Percentiles rank a stretch among this genome's conserved stretches.
phyloP scores from a whole-genome alignment of 441 rosid species.

The Dalechampia spathulata region DNA sequence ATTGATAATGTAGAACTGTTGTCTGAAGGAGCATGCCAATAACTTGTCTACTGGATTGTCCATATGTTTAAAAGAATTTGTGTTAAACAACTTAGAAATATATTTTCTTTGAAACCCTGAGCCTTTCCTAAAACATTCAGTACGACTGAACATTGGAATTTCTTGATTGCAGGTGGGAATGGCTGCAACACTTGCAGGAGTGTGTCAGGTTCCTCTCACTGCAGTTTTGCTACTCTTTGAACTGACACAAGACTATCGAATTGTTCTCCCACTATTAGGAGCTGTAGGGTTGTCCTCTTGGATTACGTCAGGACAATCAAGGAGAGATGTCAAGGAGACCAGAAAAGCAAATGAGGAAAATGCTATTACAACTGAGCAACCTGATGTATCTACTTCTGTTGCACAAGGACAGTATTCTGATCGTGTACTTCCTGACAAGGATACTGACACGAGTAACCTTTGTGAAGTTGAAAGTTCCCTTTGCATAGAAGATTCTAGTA shows the following conservation, averaged over 20 bases:
- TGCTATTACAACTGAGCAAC: slow-evolving; percentile 18
- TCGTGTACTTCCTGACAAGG: slow-evolving; percentile 18
- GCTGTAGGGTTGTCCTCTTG: slow-evolving; percentile 94
- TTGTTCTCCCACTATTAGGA: slow-evolving; percentile 81
- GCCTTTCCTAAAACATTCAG: neutral
- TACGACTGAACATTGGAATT: slow-evolving; percentile 5
- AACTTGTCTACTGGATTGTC: neutral
- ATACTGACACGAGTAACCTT: slow-evolving; percentile 37
- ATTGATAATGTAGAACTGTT: neutral
- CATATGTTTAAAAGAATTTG: too few species aligned
- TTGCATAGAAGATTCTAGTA: slow-evolving; percentile 49
- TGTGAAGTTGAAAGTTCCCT: slow-evolving; percentile 94
- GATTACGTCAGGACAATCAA: slow-evolving; percentile 79
- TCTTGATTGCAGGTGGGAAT: slow-evolving; percentile 71
- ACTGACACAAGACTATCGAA: slow-evolving; percentile 86
- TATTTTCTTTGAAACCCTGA: neutral
- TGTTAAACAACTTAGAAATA: too few species aligned
- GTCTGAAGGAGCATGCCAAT: neutral
- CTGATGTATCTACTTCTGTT: slow-evolving; percentile 22
- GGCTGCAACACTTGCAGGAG: slow-evolving; percentile 99
- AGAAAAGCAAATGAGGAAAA: slow-evolving; percentile 31
- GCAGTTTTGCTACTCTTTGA: slow-evolving; percentile 86
- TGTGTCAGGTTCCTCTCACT: slow-evolving; percentile 96
- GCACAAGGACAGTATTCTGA: slow-evolving; percentile 18
- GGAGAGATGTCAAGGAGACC: slow-evolving; percentile 40